phyloP scores from a whole-genome alignment of 2,329 filamentous ascomycete species.

The Apiospora marii region DNA sequence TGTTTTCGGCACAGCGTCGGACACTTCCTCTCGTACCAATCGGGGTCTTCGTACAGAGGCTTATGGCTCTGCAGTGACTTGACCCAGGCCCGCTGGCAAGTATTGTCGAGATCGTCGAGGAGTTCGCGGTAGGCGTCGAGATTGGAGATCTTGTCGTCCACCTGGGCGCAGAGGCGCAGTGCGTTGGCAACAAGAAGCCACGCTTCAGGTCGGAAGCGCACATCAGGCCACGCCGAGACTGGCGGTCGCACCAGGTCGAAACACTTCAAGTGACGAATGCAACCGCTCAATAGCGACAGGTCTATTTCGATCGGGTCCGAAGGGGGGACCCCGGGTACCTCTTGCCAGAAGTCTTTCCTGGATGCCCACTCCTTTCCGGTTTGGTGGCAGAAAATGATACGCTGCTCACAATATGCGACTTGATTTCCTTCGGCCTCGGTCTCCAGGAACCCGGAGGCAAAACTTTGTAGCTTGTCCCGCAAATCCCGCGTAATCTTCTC shows the following conservation, averaged over 20 bases:
- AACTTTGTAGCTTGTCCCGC: constrained; percentile 36
- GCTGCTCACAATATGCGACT: constrained; percentile 30
- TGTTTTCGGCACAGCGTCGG: constrained; percentile 38
- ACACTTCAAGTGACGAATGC: constrained; percentile 40
- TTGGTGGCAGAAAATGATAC: constrained; percentile 39
- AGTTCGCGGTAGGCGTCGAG: constrained; percentile 37
- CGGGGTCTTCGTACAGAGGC: constrained; percentile 42
- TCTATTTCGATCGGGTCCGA: constrained; percentile 37
- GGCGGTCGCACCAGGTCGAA: constrained; percentile 38
- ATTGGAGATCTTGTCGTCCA: constrained; percentile 37
- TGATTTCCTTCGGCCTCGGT: constrained; percentile 35
- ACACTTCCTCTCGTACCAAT: constrained; percentile 41
- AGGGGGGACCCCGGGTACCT: constrained; percentile 34
- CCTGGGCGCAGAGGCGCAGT: constrained; percentile 40
- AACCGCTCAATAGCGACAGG: constrained; percentile 40
- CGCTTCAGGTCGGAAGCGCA: constrained; percentile 42
- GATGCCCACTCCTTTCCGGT: constrained; percentile 44
- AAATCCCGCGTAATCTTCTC: constrained; percentile 37
- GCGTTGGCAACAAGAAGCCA: constrained; percentile 43
- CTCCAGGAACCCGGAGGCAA: constrained; percentile 40
- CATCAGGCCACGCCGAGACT: constrained; percentile 41
- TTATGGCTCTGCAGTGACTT: constrained; percentile 38
- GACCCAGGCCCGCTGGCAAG: constrained; percentile 40
- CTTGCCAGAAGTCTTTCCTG: constrained; percentile 41
- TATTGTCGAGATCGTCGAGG: constrained; percentile 41